Evolutionary conservation across 768 basidiomycete genomes (phyloP), one percentile per base, ranked within the genome.

Genomic region (Pluteus cervinus): DNA sequence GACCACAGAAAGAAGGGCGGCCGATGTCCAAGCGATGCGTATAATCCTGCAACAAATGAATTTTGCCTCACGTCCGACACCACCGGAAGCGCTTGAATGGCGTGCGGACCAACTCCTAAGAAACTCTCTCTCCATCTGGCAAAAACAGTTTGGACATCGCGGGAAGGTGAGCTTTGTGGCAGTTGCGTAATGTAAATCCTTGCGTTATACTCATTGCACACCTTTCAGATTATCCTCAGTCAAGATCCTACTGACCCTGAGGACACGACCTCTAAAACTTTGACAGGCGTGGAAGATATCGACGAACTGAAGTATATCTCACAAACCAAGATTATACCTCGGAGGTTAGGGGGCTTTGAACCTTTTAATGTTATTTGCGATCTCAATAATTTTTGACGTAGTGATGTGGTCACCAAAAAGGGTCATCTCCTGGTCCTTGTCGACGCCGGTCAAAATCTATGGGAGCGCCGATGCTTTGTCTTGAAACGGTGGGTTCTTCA

Each of bases 11-110:
- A 67, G 70, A 24, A 71, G 79, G 25, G 76, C 86, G 8, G 90
- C 89, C 2, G 91, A 98, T 54, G 91, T 98, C 1, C 91, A 89
- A 53, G 88, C 87, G 3, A 76, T 91, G 31, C 76, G 87, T 24
- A 81, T 83, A 10, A 75, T 98, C 29, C 62, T 97, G 23, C 62
- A 75, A 7, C 64, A 72, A 17, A n/a, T n/a, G n/a, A n/a, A n/a
- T n/a, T 70, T 69, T 4, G 67, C 75, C 3, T 63, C 71, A 17
- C 71, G 70, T 40, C 62, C 73, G 2, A 51, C 67, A 11, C 66
- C 68, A 29, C 54, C 69, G 5, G 84, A 77, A 40, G 60, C 74
- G 2, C 66, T 72, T 23, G 69, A 68, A 4, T 86, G 86, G 85
- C 75, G 73, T 23, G 69, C 78, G 16, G 81, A 87, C 17, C 63